Evolutionary conservation across 2,329 filamentous ascomycete species (phyloP).

Genomic region (Exserohilum turcica): DNA sequence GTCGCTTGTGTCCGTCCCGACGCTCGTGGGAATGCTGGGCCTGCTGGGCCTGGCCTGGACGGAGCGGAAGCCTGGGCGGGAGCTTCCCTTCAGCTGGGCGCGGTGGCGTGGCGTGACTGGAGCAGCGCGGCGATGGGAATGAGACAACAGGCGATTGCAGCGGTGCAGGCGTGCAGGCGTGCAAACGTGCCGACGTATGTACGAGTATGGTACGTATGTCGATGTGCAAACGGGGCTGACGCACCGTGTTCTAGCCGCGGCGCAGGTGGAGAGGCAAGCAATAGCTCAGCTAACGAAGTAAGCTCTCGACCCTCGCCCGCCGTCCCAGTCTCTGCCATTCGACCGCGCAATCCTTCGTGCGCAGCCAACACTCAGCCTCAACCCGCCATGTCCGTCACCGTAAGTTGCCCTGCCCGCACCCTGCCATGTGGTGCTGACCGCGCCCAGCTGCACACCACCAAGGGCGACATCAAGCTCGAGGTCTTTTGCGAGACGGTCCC

Average conservation of each 20-base stretch:
- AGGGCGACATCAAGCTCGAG: constrained; percentile 92
- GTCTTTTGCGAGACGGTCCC: constrained; percentile 95
- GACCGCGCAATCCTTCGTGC: constrained; percentile 7
- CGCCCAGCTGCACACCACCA: constrained; percentile 74
- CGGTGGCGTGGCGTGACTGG: neutral
- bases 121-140: neutral
- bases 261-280: constrained; percentile 3
- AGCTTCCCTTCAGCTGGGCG: neutral
- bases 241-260: constrained; percentile 14
- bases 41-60: neutral
- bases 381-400: constrained; percentile 55
- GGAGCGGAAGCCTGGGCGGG: constrained; percentile 4
- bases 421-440: neutral
- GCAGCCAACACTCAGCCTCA: constrained; percentile 15
- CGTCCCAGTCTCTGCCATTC: neutral
- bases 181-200: neutral
- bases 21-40: constrained; percentile 20
- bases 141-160: constrained; percentile 1
- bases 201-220: no score
- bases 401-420: constrained; percentile 28
- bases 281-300: no score
- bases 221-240: constrained; percentile 9
- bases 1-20: constrained; percentile 10
- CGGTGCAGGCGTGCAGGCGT: constrained; percentile 12
- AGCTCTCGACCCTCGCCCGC: constrained; percentile 7